phyloP scores from a whole-genome alignment of 768 basidiomycete genomes.

The Podaxis sp. region DNA sequence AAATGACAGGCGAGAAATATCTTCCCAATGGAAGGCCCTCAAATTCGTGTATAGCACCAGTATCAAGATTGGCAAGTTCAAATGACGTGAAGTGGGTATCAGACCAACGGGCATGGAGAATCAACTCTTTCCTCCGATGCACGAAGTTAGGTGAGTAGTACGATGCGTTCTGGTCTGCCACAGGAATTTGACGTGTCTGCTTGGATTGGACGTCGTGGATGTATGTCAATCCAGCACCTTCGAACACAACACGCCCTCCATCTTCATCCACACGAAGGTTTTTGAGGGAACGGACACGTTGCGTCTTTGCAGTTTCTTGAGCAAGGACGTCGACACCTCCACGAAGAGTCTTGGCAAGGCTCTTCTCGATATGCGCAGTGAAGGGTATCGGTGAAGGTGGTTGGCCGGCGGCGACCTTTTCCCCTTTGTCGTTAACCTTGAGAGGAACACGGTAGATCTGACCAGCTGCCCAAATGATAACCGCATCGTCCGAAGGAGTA shows the following conservation, averaged over 20 bases:
- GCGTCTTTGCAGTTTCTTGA: conserved; percentile 52
- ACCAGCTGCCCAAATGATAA: conserved; percentile 76
- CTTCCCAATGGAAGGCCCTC: conserved; percentile 62
- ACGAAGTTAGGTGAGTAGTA: conserved; percentile 75
- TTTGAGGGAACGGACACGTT: conserved; percentile 62
- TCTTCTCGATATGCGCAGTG: conserved; percentile 61
- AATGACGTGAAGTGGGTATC: conserved; percentile 60
- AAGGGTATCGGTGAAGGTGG: conserved; percentile 54
- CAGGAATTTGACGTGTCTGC: conserved; percentile 41
- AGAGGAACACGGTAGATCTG: conserved; percentile 67
- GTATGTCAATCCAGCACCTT: conserved; percentile 64
- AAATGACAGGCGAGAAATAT: conserved; percentile 61
- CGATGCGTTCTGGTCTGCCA: conserved; percentile 42
- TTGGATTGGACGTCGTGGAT: conserved; percentile 42
- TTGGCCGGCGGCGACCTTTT: conserved; percentile 42
- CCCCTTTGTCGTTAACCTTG: conserved; percentile 47
- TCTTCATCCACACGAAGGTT: conserved; percentile 56
- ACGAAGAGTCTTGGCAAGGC: conserved; percentile 58
- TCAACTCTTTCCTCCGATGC: conserved; percentile 43
- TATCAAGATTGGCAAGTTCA: conserved; percentile 57
- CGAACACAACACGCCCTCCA: conserved; percentile 58
- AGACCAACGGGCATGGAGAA: conserved; percentile 72
- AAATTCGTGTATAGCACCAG: conserved; percentile 46
- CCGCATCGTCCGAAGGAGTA: conserved; percentile 53
- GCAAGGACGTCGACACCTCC: conserved; percentile 49